Percentiles rank a stretch among this genome's conserved stretches.
Conservation (phyloP, 2,329 filamentous ascomycete species). For the Aspergillus floridensis region DNA sequence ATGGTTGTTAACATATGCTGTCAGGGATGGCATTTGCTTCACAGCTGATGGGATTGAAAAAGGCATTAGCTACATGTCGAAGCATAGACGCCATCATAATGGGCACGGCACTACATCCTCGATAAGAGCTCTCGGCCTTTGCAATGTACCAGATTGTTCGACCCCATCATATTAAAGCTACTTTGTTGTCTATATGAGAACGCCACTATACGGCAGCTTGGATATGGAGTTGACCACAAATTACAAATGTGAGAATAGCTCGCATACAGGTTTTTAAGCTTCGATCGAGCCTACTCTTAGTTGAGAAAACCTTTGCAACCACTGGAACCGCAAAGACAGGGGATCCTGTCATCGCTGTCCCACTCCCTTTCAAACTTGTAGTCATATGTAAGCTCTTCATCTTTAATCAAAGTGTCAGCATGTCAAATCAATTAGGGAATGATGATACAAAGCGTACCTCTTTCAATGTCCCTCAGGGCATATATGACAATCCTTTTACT, state of each 20-base stretch:
- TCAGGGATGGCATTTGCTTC: neutral
- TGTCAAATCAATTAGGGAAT: neutral
- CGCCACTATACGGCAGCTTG: neutral
- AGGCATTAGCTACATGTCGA: no score
- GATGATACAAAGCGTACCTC: conserved; percentile 66
- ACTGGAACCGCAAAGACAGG: conserved; percentile 91
- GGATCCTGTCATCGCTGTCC: conserved; percentile 90
- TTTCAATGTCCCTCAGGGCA: conserved; percentile 86
- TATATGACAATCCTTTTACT: conserved; percentile 99
- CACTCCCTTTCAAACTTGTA: conserved; percentile 99
- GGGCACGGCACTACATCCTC: neutral
- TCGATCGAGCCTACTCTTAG: conserved; percentile 48
- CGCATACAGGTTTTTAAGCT: neutral
- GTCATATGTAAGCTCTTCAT: conserved; percentile 98
- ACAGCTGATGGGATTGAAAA: neutral
- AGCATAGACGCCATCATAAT: neutral
- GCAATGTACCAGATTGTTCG: neutral
- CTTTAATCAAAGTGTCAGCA: conserved; percentile 48
- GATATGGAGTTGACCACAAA: neutral
- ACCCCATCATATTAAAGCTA: conserved; percentile 9
- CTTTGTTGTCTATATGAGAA: neutral
- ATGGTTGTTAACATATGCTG: neutral
- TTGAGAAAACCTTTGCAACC: conserved; percentile 99
- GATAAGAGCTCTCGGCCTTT: neutral
- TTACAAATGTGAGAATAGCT: neutral